Evolutionary conservation across 1,284 basidiomycete genomes (phyloP), one percentile per base, ranked within the genome.

Genomic region (Hemileia vastatrix): DNA sequence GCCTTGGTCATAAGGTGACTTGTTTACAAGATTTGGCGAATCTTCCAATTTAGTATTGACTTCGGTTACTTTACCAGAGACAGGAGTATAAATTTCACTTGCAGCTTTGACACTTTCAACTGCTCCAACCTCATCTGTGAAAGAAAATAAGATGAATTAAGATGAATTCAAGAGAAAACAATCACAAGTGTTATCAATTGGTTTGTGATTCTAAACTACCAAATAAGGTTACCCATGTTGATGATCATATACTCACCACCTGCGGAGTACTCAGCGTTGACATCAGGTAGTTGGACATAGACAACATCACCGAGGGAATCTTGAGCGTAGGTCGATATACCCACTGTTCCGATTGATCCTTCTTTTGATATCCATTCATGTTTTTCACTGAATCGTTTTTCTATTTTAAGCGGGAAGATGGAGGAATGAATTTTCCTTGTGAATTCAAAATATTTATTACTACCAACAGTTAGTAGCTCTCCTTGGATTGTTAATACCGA

Each of bases 61-160:
- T 43, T 67, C 66, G 53, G 69, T 67, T 50, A 76, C 64, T 13
- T 64, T 64, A 15, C 74, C 74, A n/a, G 68, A 67, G 45, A 75
- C 72, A 19, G 74, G 74, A 21, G 71, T 67, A 67, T 65, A 65
- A 75, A 96, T 94, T 77, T 96, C 93, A 5, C 92, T 94, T 33
- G 92, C 91, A 47, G 93, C 91, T 78, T 99, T 99, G 67, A 98
- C 94, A 69, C 91, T 95, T 79, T 98, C 94, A 24, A 98, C 91
- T 5, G 91, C 90, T 59, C 95, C 94, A 73, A 97, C 88, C 70
- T 87, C 80, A 63, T 92, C 94, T 96, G 72, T 23, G 3, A 32
- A 15, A 21, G 18, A 36, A 32, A 63, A 32, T 6, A 19, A 15
- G 44, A 3, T 21, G 44, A 13, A n/a, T n/a, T n/a, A n/a, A n/a